Percentiles rank a stretch among this genome's conserved stretches.
These are phyloP conservation scores for Escallonia herrerae DNA, from an alignment of 129 eudicot genomes.

Conservation along the genomic window DNA sequence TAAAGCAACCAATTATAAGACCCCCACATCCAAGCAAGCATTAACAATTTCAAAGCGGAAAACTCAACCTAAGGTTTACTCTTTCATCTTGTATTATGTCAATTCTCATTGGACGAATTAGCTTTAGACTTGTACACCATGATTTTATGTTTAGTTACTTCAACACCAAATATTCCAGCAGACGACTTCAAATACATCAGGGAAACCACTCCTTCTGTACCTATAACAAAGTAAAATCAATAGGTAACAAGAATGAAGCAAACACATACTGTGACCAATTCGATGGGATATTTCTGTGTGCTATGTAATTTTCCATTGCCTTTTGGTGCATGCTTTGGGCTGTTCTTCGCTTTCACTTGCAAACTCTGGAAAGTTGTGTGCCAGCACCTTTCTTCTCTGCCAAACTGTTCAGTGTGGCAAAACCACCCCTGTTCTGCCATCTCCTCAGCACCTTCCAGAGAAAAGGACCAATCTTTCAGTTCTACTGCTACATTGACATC, in stretches of 20 bases:
- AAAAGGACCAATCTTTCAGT: constrained; percentile 84
- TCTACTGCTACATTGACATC: constrained; percentile 79
- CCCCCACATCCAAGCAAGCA: too few species aligned
- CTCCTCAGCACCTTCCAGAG: constrained; percentile 80
- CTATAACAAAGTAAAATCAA: background rate
- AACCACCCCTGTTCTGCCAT: constrained; percentile 46
- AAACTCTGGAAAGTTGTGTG: constrained; percentile 75
- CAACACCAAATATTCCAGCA: too few species aligned
- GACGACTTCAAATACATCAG: too few species aligned
- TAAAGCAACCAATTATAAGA: too few species aligned
- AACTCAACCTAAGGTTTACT: too few species aligned
- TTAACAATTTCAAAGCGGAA: too few species aligned
- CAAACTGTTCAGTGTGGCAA: constrained; percentile 34
- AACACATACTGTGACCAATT: constrained; percentile 58
- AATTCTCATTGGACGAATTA: too few species aligned
- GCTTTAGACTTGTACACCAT: too few species aligned
- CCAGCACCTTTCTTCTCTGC: constrained; percentile 85
- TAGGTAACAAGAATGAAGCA: constrained; percentile 1
- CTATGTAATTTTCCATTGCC: constrained; percentile 28
- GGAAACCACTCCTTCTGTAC: too few species aligned
- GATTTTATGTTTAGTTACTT: too few species aligned
- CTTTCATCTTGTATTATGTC: too few species aligned
- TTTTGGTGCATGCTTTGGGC: constrained; percentile 29
- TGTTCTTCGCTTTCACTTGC: constrained; percentile 72
- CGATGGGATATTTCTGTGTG: constrained; percentile 57